Evolutionary conservation across 208 protist genomes (phyloP).

Genomic region (Vickermania ingenoplastis): DNA sequence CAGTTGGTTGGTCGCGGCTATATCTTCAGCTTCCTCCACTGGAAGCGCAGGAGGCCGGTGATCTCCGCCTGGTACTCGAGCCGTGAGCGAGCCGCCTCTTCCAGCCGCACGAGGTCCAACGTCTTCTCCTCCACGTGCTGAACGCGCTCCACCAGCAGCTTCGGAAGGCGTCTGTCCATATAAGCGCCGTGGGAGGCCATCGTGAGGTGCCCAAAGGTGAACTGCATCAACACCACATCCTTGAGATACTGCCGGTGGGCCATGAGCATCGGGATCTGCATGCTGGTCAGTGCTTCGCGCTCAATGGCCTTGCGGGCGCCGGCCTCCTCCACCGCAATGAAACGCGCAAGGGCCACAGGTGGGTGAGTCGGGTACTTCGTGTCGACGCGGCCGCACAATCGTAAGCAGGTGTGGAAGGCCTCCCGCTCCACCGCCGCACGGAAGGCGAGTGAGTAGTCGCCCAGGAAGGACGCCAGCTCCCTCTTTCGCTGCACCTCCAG

Average conservation of each 20-base stretch:
- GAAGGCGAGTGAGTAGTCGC: neutral
- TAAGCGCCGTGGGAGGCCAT: slow-evolving; percentile 20
- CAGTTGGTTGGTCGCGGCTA: no score
- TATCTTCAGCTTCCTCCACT: slow-evolving; percentile 1
- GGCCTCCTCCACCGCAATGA: slow-evolving; percentile 9
- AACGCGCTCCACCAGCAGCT: slow-evolving; percentile 17
- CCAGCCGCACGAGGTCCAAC: slow-evolving; percentile 20
- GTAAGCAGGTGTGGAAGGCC: slow-evolving; percentile 5
- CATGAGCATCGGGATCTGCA: slow-evolving; percentile 5
- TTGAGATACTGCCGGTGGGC: slow-evolving; percentile 7
- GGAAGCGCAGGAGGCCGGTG: slow-evolving; percentile 18
- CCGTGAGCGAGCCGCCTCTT: slow-evolving; percentile 19
- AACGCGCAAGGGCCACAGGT: slow-evolving; percentile 6
- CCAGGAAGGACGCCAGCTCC: neutral
- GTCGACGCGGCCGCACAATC: slow-evolving; percentile 5
- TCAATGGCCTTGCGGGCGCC: slow-evolving; percentile 11
- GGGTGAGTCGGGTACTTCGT: neutral
- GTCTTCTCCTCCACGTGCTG: slow-evolving; percentile 17
- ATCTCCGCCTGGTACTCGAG: slow-evolving; percentile 25
- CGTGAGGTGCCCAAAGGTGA: slow-evolving; percentile 25
- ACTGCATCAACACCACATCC: slow-evolving; percentile 12
- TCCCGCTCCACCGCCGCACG: slow-evolving; percentile 8
- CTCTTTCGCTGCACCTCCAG: neutral
- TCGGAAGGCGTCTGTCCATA: slow-evolving; percentile 25
- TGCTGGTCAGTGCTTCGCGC: slow-evolving; percentile 2